Evolutionary conservation across 345 rosid genomes (phyloP), one percentile per base, ranked within the genome.

Genomic region (Heritiera littoralis): DNA sequence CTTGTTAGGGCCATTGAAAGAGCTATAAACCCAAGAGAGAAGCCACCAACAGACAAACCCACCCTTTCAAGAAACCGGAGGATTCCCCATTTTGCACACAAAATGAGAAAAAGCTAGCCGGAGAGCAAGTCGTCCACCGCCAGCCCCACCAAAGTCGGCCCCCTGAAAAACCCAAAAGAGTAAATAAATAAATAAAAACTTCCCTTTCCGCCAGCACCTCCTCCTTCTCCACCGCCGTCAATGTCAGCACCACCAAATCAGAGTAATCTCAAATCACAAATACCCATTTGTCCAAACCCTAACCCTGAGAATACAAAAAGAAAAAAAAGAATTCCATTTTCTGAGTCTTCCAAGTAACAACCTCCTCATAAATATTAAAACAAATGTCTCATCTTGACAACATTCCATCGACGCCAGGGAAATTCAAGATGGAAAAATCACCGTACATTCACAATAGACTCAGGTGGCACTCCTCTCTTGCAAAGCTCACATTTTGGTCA

Each of bases 401-500:
- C 83, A 88, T 80, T 69, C 98, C 98, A 14, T 93, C 98, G 60
- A 93, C 98, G 40, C 95, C 97, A 9, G 98, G 98, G 54, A 95
- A 95, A 79, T 93, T 95, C 95, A 95, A 95, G 94, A 93, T 95
- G 90, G 98, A 95, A 41, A 95, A 93, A 85, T 90, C 98, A 9
- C 85, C 94, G 0, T 92, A 89, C 82, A 66, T 86, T 1, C 83
- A 85, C 77, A 88, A 85, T 76, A 87, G 94, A 15, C 72, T 88
- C 72, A 82, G 97, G 80, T 89, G 92, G 88, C 98, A 93, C 75
- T 89, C 93, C 4, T 91, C 97, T 7, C 83, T 89, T 17, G 89
- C 90, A 28, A 95, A 93, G 78, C 93, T 93, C 79, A 87, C 93
- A 81, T 92, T 93, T 72, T 88, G 97, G 96, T 92, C 98, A 70